These are phyloP conservation scores for Pseudogymnoascus sp. DNA, from an alignment of 2,329 filamentous ascomycete genomes.

Conservation along the genomic window DNA sequence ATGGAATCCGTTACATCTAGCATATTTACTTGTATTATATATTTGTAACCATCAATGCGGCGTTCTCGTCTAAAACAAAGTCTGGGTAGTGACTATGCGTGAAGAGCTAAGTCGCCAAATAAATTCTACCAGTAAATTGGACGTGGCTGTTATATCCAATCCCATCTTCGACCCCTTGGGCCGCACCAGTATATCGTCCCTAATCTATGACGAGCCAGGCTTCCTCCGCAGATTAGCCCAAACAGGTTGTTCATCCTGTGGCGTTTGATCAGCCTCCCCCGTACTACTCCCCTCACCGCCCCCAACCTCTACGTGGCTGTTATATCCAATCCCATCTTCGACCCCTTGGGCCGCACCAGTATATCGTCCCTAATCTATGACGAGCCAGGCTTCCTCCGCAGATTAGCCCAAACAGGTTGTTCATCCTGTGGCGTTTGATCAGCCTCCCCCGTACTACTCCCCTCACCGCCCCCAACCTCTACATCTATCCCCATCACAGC, in stretches of 20 bases:
- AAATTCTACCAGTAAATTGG: no score
- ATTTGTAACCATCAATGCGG: not conserved
- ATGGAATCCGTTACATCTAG: not conserved
- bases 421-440: not conserved
- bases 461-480: not conserved
- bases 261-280: not conserved
- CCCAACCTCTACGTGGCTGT: not conserved
- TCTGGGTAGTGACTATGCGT: not conserved
- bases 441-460: not conserved
- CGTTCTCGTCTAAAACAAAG: not conserved
- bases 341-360: not conserved
- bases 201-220: not conserved
- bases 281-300: not conserved
- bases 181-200: not conserved
- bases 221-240: constrained; percentile 8
- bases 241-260: not conserved
- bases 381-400: not conserved
- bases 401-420: constrained; percentile 1
- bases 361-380: not conserved
- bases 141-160: not conserved
- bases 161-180: not conserved
- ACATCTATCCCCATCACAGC: constrained; percentile 12
- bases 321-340: not conserved
- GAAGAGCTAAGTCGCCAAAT: not conserved
- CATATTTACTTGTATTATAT: not conserved